Evolutionary conservation across 768 basidiomycete genomes (phyloP).

Genomic region (Podaxis sp.): DNA sequence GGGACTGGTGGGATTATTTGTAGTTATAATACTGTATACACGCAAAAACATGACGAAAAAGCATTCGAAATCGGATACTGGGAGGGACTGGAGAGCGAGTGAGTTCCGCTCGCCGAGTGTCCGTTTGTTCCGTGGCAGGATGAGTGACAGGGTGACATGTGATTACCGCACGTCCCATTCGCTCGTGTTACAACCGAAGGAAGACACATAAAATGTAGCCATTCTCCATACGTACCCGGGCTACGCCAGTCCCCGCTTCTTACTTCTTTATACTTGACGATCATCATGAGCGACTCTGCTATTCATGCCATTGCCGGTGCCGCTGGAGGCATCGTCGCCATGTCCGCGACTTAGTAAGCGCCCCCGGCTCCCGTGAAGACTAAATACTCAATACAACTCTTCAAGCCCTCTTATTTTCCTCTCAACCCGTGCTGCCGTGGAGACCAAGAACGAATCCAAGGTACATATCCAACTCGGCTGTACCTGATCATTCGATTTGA

Average conservation of each 20-base stretch:
- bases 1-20: conserved; percentile 7
- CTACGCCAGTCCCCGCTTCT: neutral
- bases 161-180: conserved; percentile 16
- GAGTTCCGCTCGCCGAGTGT: too few species aligned
- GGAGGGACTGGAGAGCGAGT: too few species aligned
- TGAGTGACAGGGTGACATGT: conserved; percentile 19
- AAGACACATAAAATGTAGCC: conserved; percentile 18
- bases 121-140: conserved; percentile 3
- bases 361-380: conserved; percentile 9
- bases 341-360: conserved; percentile 85
- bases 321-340: conserved; percentile 84
- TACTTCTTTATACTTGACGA: conserved; percentile 13
- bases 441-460: conserved; percentile 77
- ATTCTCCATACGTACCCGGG: neutral
- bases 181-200: conserved; percentile 12
- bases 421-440: conserved; percentile 91
- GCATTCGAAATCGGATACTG: neutral
- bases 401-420: conserved; percentile 86
- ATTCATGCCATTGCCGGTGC: conserved; percentile 91
- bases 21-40: conserved; percentile 9
- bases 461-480: conserved; percentile 32
- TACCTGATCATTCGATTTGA: neutral
- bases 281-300: conserved; percentile 68
- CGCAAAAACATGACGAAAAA: conserved; percentile 10
- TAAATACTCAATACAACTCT: conserved; percentile 12